Percentiles rank a stretch among this genome's conserved stretches.
phyloP scores from a whole-genome alignment of 2,329 filamentous ascomycete species.

The Sporothrix schenckii region DNA sequence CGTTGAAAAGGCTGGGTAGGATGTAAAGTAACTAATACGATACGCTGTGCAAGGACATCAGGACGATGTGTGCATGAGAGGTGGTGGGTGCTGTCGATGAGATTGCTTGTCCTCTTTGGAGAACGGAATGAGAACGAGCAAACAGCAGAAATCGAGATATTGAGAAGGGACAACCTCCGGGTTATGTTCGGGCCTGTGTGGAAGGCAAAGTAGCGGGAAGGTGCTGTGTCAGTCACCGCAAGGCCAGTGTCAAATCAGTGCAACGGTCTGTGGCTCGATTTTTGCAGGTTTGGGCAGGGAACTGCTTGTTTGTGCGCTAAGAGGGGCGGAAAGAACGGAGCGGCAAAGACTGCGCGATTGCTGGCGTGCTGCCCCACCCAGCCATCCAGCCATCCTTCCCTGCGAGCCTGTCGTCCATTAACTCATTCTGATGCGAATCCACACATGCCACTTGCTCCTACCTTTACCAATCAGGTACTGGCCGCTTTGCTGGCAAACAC shows the following conservation, averaged over 20 bases:
- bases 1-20: not conserved
- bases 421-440: slow-evolving; percentile 16
- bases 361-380: slow-evolving; percentile 26
- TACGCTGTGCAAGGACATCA: not conserved
- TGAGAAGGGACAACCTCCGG: not conserved
- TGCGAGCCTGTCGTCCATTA: slow-evolving; percentile 11
- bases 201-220: slow-evolving; percentile 21
- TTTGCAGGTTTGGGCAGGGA: slow-evolving; percentile 21
- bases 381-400: slow-evolving; percentile 26
- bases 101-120: not conserved
- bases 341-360: slow-evolving; percentile 28
- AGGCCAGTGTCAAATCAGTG: not conserved
- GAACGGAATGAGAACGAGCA: not conserved
- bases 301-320: not conserved
- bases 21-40: not conserved
- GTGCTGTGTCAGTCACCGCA: slow-evolving; percentile 8
- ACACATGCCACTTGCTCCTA: slow-evolving; percentile 22
- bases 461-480: slow-evolving; percentile 31
- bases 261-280: slow-evolving; percentile 27
- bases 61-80: not conserved
- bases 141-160: not conserved
- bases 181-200: not conserved
- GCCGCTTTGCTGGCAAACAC: slow-evolving; percentile 28
- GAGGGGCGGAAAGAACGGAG: slow-evolving; percentile 31
- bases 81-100: not conserved